Percentiles rank a stretch among this genome's conserved stretches.
Evolutionary conservation across 495 filamentous ascomycete genomes (phyloP).

Genomic region (Glutinoglossum americanum): DNA sequence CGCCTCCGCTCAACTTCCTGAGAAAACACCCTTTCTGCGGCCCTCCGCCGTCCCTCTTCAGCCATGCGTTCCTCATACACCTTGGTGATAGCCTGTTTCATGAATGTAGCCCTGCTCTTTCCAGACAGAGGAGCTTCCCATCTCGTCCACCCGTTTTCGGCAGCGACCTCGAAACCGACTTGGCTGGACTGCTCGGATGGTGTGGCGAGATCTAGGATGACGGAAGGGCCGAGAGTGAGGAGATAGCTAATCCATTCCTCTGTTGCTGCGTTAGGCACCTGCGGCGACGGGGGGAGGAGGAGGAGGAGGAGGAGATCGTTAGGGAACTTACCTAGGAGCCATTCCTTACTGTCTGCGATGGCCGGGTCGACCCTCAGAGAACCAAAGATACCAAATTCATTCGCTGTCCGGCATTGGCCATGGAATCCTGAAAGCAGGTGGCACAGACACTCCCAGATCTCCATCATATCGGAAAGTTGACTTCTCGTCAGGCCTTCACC

Average conservation of each 20-base stretch:
- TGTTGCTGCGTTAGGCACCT: conserved; percentile 16
- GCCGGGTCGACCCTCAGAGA: conserved; percentile 22
- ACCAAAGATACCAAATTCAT: conserved; percentile 34
- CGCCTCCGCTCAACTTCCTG: conserved; percentile 12
- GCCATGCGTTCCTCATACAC: conserved; percentile 33
- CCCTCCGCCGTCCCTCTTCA: conserved; percentile 1
- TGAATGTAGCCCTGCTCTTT: conserved; percentile 32
- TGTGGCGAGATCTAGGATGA: conserved; percentile 32
- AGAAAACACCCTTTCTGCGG: neutral
- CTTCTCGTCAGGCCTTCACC: conserved; percentile 28
- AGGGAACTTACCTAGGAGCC: conserved; percentile 26
- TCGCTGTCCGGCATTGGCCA: conserved; percentile 31
- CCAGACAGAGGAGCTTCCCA: conserved; percentile 29
- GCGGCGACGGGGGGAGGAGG: neutral
- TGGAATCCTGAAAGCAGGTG: conserved; percentile 36
- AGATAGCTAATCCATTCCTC: conserved; percentile 45
- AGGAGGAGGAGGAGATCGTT: too few relatives aligned
- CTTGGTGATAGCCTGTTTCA: conserved; percentile 38
- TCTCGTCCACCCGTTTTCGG: conserved; percentile 29
- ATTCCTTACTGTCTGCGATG: conserved; percentile 31
- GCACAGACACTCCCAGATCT: conserved; percentile 43
- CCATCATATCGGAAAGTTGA: conserved; percentile 42
- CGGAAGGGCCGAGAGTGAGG: conserved; percentile 35
- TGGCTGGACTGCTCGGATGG: conserved; percentile 22
- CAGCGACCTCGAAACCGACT: conserved; percentile 28